These are phyloP conservation scores for Alternaria viburni DNA, from an alignment of 2,329 filamentous ascomycete species.

Conservation along the genomic window DNA sequence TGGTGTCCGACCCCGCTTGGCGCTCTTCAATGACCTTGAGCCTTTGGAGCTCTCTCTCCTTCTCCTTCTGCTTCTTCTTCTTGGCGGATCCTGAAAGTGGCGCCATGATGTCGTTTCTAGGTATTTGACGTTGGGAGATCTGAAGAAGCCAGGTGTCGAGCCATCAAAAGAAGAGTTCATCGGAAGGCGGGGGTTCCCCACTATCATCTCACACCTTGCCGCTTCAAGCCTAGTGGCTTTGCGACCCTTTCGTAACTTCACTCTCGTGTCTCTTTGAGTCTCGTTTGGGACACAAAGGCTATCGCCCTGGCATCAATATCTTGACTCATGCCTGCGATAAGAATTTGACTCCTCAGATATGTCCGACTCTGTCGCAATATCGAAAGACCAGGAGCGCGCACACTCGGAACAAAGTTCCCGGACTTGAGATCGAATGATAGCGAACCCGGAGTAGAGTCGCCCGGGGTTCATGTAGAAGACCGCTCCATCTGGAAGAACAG, in stretches of 20 bases:
- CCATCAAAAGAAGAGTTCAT: not conserved
- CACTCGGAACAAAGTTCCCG: not conserved
- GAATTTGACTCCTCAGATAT: not conserved
- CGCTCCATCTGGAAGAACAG: not conserved
- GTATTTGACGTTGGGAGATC: not conserved
- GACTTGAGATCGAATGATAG: not conserved
- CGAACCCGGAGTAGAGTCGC: not conserved
- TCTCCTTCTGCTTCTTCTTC: constrained; percentile 4
- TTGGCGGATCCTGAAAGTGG: not conserved
- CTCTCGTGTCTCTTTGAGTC: not conserved
- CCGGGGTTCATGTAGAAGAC: not conserved
- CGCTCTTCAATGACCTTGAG: constrained; percentile 3
- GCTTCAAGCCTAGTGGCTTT: not conserved
- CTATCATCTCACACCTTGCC: not conserved
- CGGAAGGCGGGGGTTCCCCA: not conserved
- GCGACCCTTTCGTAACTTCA: not conserved
- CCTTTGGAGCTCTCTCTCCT: not conserved
- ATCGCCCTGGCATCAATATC: not conserved
- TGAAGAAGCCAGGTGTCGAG: not conserved
- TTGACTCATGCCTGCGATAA: not conserved
- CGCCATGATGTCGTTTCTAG: not conserved
- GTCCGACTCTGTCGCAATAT: not conserved
- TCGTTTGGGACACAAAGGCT: not conserved
- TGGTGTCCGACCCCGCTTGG: constrained; percentile 2
- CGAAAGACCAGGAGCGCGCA: not conserved